Conservation (phyloP, 805 yeast species). For the Schizosaccharomyces cryophilus region DNA sequence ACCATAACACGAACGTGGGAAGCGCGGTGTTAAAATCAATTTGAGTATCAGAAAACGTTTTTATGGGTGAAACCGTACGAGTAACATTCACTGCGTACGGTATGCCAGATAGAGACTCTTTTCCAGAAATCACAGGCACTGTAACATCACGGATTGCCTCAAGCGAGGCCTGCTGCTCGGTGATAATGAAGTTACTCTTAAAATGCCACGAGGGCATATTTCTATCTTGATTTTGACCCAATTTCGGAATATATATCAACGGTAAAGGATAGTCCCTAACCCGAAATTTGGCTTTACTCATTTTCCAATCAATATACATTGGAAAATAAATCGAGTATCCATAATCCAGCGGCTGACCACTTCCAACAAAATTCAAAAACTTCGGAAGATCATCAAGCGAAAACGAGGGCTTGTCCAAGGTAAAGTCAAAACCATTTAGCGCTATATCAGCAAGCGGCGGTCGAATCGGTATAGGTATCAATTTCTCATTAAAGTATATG, state of each 20-base stretch:
- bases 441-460: slow-evolving; percentile 32
- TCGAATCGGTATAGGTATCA: slow-evolving; percentile 22
- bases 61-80: slow-evolving; percentile 52
- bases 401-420: slow-evolving; percentile 26
- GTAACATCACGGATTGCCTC: slow-evolving; percentile 33
- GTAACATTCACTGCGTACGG: slow-evolving; percentile 38
- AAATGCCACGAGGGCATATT: slow-evolving; percentile 15
- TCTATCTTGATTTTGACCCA: slow-evolving; percentile 8
- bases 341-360: slow-evolving; percentile 55
- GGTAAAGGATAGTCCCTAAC: slow-evolving; percentile 76
- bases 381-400: slow-evolving; percentile 28
- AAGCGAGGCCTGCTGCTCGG: slow-evolving; percentile 35
- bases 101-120: slow-evolving; percentile 6
- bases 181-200: slow-evolving; percentile 40
- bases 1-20: slow-evolving; percentile 59
- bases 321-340: slow-evolving; percentile 49
- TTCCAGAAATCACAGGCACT: slow-evolving; percentile 33
- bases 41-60: slow-evolving; percentile 37
- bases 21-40: slow-evolving; percentile 28
- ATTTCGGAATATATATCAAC: slow-evolving; percentile 39
- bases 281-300: slow-evolving; percentile 43
- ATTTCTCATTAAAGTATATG: slow-evolving; percentile 21
- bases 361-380: slow-evolving; percentile 51
- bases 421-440: slow-evolving; percentile 25
- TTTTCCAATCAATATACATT: slow-evolving; percentile 26